Evolutionary conservation across 257 asterid genomes (phyloP).

Genomic region (Penstemon davidsonii): DNA sequence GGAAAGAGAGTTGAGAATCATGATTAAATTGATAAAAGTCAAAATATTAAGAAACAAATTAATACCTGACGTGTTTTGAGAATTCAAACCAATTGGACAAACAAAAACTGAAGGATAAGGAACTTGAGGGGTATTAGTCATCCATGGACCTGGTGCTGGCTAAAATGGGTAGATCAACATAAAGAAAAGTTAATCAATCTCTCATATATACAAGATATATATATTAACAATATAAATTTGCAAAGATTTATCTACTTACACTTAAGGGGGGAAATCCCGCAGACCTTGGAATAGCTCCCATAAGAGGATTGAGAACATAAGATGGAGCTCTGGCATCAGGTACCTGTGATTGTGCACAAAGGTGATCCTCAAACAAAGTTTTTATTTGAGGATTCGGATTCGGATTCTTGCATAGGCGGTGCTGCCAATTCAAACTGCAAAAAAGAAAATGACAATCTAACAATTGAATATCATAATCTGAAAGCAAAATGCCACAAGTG

Average conservation of each 20-base stretch:
- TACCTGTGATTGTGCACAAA: constrained; percentile 61
- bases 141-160: constrained; percentile 58
- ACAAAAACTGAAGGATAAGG: constrained; percentile 59
- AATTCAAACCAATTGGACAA: constrained; percentile 52
- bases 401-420: constrained; percentile 64
- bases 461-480: constrained; percentile 11
- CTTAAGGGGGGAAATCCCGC: constrained; percentile 50
- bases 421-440: constrained; percentile 72
- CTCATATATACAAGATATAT: neutral
- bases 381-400: constrained; percentile 63
- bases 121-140: constrained; percentile 52
- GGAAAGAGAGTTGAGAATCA: neutral
- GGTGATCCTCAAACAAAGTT: constrained; percentile 65
- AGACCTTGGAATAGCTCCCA: constrained; percentile 54
- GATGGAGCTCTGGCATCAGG: constrained; percentile 65
- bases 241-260: constrained; percentile 36
- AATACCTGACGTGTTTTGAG: constrained; percentile 47
- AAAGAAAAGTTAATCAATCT: constrained; percentile 20
- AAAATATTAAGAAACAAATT: neutral
- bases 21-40: no score
- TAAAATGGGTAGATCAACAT: constrained; percentile 51
- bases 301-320: constrained; percentile 51
- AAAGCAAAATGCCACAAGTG: neutral
- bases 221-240: neutral
- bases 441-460: neutral